A percentile compares a stretch with the other conserved stretches of the same genome.
These are phyloP conservation scores for Penicillium desertorum DNA, from an alignment of 495 filamentous ascomycete genomes.

Conservation along the genomic window DNA sequence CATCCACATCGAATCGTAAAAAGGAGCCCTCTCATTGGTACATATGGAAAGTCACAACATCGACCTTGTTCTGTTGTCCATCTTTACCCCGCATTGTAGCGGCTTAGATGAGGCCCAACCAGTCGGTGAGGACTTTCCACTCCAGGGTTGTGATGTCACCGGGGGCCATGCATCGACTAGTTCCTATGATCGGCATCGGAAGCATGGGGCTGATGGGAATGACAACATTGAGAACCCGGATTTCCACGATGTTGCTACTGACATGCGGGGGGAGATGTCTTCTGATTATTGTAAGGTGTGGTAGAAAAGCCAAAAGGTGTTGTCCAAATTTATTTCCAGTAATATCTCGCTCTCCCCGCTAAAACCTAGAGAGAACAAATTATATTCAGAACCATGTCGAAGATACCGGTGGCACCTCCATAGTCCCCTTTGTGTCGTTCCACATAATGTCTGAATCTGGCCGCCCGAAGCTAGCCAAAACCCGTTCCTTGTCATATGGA, in stretches of 20 bases:
- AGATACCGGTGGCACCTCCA: too few species aligned
- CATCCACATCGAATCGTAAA: neutral
- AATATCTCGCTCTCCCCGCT: too few species aligned
- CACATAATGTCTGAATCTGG: too few species aligned
- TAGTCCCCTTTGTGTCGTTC: too few species aligned
- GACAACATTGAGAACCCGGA: neutral
- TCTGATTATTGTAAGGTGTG: neutral
- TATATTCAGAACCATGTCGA: too few species aligned
- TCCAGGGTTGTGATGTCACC: conserved; percentile 3
- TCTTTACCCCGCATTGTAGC: conserved; percentile 1
- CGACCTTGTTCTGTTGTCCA: neutral
- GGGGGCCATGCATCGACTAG: neutral
- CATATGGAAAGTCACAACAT: neutral
- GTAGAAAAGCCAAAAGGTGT: too few species aligned
- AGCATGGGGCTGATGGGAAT: neutral
- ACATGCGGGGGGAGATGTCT: neutral
- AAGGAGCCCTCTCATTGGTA: neutral
- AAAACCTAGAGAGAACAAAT: too few species aligned
- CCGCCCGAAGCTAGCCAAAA: too few species aligned
- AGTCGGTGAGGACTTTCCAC: conserved; percentile 10
- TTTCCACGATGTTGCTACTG: neutral
- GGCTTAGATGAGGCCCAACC: neutral
- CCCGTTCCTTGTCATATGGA: too few species aligned
- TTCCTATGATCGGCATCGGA: conserved; percentile 1
- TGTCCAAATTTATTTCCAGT: too few species aligned